These are phyloP conservation scores for Phylloporus sp. DNA, from an alignment of 1,284 basidiomycete species.

Conservation along the genomic window DNA sequence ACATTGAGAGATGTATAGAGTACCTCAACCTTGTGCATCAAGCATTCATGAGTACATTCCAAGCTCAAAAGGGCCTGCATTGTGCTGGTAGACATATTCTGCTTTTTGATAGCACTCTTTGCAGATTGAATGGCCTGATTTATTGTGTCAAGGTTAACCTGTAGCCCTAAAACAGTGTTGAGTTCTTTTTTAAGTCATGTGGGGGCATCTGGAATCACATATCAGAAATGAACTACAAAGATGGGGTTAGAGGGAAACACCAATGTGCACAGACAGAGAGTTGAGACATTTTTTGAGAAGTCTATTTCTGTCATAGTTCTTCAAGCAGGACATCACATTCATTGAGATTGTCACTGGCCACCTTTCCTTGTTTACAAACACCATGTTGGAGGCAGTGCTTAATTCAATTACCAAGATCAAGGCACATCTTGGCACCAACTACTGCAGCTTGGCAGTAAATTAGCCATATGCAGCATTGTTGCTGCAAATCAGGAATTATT, in stretches of 20 bases:
- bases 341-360: constrained; percentile 3
- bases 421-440: constrained; percentile 22
- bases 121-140: constrained; percentile 26
- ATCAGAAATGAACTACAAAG: too few relatives aligned
- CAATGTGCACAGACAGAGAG: constrained; percentile 1
- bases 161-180: constrained; percentile 39
- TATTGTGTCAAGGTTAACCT: constrained; percentile 37
- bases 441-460: constrained; percentile 30
- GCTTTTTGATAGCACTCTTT: background rate
- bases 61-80: background rate
- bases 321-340: constrained; percentile 9
- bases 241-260: background rate
- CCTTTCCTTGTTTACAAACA: constrained; percentile 13
- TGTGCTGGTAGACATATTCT: background rate
- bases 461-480: constrained; percentile 31
- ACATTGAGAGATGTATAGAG: constrained; percentile 41
- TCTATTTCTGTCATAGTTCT: constrained; percentile 37
- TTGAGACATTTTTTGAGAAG: constrained; percentile 3
- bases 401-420: constrained; percentile 38
- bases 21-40: constrained; percentile 31
- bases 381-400: constrained; percentile 13
- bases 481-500: constrained; percentile 18
- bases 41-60: background rate
- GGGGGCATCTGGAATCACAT: constrained; percentile 40
- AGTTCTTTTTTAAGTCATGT: constrained; percentile 40